Evolutionary conservation across 2,329 filamentous ascomycete species (phyloP), one percentile per base, ranked within the genome.

Genomic region (Fusarium albidum): DNA sequence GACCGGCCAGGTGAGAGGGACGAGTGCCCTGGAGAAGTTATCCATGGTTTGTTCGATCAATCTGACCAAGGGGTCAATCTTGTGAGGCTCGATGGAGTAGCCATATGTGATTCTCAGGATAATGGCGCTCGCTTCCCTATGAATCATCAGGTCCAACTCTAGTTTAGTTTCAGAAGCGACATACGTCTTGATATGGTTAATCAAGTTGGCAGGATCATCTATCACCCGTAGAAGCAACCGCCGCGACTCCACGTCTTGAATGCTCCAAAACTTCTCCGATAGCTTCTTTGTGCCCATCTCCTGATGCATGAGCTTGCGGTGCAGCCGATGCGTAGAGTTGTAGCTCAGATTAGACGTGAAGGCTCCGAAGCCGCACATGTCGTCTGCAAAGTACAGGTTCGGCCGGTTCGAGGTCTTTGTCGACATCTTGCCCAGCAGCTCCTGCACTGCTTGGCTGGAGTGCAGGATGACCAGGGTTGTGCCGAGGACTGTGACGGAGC

Each of bases 401-500:
- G 74, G 69, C 8, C 74, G 65, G 0, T 57, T 58, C 2, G 73
- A 73, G 1, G 71, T 71, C 40, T 69, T 72, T 4, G 68, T 55
- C 0, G 71, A 71, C 5, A 40, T 65, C 52, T 72, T 73, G 10
- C 70, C 72, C 13, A 79, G 52, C 3, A 79, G 61, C 6, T 77
- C 73, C 2, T 69, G 52, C 2, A 73, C 71, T 4, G 73, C 60
- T 6, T 71, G 58, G 28, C 64, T 54, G 46, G 75, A 72, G 47
- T 79, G 72, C 2, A 79, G 48, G 3, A 79, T 57, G 26, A 80
- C 61, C 7, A 79, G 59, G 2, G 74, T 75, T 27, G 68, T 69
- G 1, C 76, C 76, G 1, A 79, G 55, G 12, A 73, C 66, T 0
- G 69, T 78, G 5, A 80, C 53, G 5, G 74, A 77, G 50, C 74